Evolutionary conservation across 257 asterid species (phyloP).

Genomic region (Prunella vulgaris): DNA sequence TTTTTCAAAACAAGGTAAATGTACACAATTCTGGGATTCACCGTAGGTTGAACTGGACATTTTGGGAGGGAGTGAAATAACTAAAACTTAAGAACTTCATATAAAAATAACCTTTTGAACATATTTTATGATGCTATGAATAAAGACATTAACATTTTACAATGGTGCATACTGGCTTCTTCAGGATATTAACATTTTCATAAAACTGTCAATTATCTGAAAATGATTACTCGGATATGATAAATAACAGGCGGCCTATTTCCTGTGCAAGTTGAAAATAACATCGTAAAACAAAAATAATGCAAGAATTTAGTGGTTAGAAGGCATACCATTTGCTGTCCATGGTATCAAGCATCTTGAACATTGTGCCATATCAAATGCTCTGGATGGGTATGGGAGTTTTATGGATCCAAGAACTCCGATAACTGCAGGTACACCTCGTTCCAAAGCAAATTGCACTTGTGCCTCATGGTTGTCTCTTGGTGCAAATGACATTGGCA

Average conservation of each 20-base stretch:
- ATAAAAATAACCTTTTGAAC: too few species aligned
- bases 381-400: constrained; percentile 81
- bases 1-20: too few species aligned
- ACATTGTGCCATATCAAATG: constrained; percentile 93
- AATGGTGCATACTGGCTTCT: too few species aligned
- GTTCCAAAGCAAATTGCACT: constrained; percentile 90
- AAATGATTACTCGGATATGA: not conserved
- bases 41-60: too few species aligned
- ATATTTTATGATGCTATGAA: too few species aligned
- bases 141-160: too few species aligned
- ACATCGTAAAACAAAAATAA: not conserved
- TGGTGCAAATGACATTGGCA: constrained; percentile 89
- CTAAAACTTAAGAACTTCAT: too few species aligned
- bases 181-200: not conserved
- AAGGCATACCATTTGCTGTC: constrained; percentile 61
- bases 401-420: constrained; percentile 82
- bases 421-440: constrained; percentile 89
- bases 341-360: constrained; percentile 93
- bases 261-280: not conserved
- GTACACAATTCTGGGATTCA: too few species aligned
- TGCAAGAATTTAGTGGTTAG: not conserved
- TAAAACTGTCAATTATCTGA: not conserved
- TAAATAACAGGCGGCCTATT: not conserved
- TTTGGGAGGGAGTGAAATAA: too few species aligned
- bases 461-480: constrained; percentile 96